Evolutionary conservation across 108 stramenopile species (phyloP), one percentile per base, ranked within the genome.

Genomic region (Bacterosira constricta): DNA sequence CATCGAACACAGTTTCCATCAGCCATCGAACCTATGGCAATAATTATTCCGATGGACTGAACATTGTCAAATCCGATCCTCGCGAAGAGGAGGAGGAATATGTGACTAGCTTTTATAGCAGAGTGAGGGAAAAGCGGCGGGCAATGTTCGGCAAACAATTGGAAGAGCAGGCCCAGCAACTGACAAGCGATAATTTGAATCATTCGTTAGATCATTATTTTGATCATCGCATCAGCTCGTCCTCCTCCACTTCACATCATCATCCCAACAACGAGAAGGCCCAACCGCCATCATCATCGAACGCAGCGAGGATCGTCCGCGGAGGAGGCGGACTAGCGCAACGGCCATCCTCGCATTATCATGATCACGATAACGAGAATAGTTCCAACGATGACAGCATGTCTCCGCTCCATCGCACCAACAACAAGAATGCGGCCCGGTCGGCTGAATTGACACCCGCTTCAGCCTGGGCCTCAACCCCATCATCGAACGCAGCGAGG

Each of bases 91-190:
- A 71, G 17, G 32, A 60, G 50, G 70, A 71, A 41, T 61, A 39
- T 46, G 70, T 71, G 17, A 71, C 70, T 26, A 38, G 49, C 49
- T 71, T 71, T 29, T 71, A 71, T 21, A 71, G 52, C 50, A 46
- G 70, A 3, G 59, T 52, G 25, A 47, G 52, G 30, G 13, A 71
- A 7, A 69, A 69, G 29, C 45, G 34, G 5, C 55, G 56, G 13
- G 51, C 51, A 4, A 13, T 52, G 6, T 9, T 52, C 51, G 29
- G 51, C n/a, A 18, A 18, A 23, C 46, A 47, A 8, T 47, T 47
- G 21, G 46, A 47, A 18, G 12, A 18, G 46, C 46, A 18, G 17
- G n/a, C n/a, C n/a, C n/a, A n/a, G n/a, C n/a, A n/a, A n/a, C n/a
- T n/a, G n/a, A n/a, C n/a, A n/a, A n/a, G n/a, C n/a, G n/a, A n/a